phyloP scores from a whole-genome alignment of 805 yeast genomes.

The Candida nemodendra region DNA sequence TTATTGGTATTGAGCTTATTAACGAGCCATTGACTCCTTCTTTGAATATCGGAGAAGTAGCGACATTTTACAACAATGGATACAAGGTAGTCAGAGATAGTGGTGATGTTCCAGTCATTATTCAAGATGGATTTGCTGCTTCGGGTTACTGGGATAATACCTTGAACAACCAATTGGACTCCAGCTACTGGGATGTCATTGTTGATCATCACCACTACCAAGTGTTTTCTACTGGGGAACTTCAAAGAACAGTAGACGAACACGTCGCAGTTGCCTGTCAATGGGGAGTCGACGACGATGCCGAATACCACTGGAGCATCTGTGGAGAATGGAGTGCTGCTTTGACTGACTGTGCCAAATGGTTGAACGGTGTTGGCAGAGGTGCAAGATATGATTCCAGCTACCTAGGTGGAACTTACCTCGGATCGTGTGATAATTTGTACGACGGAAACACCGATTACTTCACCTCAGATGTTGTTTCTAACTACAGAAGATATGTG shows the following conservation, averaged over 20 bases:
- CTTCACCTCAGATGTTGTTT: conserved; percentile 61
- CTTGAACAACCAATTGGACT: conserved; percentile 38
- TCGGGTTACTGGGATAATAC: conserved; percentile 62
- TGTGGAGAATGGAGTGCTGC: conserved; percentile 94
- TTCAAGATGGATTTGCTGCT: conserved; percentile 78
- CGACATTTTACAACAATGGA: conserved; percentile 59
- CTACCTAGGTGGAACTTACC: conserved; percentile 35
- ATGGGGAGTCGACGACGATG: conserved; percentile 36
- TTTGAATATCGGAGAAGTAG: conserved; percentile 56
- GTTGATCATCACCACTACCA: conserved; percentile 92
- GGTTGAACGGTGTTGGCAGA: conserved; percentile 84
- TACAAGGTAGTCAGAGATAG: conserved; percentile 60
- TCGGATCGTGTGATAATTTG: conserved; percentile 63
- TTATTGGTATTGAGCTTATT: conserved; percentile 78
- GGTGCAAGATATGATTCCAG: conserved; percentile 81
- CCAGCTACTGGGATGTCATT: conserved; percentile 54
- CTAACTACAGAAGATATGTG: conserved; percentile 62
- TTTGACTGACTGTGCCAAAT: conserved; percentile 82
- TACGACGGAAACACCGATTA: conserved; percentile 38
- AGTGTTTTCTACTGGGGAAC: conserved; percentile 67
- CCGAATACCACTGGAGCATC: conserved; percentile 69
- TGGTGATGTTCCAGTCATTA: conserved; percentile 43
- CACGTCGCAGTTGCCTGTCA: conserved; percentile 60
- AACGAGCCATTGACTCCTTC: conserved; percentile 87
- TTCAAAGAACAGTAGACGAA: conserved; percentile 55